phyloP scores from a whole-genome alignment of 2,329 filamentous ascomycete species.

The Curvularia spicifera region DNA sequence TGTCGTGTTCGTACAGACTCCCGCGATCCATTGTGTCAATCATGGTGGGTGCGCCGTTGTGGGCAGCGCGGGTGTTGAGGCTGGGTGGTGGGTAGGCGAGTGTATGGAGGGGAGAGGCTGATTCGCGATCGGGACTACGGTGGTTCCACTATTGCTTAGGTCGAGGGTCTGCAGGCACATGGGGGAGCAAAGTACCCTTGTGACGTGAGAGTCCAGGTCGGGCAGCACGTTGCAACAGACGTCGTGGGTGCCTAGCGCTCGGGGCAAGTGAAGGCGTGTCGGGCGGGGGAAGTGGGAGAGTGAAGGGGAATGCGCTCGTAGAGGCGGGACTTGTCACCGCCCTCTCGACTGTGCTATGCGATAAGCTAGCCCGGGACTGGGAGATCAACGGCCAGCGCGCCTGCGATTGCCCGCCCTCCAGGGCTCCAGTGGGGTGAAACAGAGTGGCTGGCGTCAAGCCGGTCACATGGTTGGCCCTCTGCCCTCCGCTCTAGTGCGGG shows the following conservation, averaged over 20 bases:
- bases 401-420: slow-evolving; percentile 10
- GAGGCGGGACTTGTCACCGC: slow-evolving; percentile 6
- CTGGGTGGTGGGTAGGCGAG: slow-evolving; percentile 10
- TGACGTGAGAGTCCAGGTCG: slow-evolving; percentile 41
- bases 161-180: slow-evolving; percentile 40
- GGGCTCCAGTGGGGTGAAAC: slow-evolving; percentile 41
- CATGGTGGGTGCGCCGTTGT: slow-evolving; percentile 23
- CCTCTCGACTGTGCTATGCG: slow-evolving; percentile 13
- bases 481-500: slow-evolving; percentile 24
- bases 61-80: slow-evolving; percentile 4
- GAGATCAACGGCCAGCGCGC: slow-evolving; percentile 31
- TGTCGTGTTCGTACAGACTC: slow-evolving; percentile 47
- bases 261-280: not conserved
- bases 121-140: slow-evolving; percentile 24
- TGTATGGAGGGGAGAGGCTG: slow-evolving; percentile 28
- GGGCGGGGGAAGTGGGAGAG: not conserved
- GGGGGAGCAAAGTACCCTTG: slow-evolving; percentile 35
- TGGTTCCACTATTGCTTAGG: slow-evolving; percentile 28
- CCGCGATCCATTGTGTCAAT: slow-evolving; percentile 44
- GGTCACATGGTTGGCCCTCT: slow-evolving; percentile 31
- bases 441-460: slow-evolving; percentile 33
- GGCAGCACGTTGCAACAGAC: slow-evolving; percentile 12
- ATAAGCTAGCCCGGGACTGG: slow-evolving; percentile 22
- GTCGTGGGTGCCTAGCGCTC: slow-evolving; percentile 36
- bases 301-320: slow-evolving; percentile 11